These are phyloP conservation scores for Turnera subulata DNA, from an alignment of 345 rosid genomes.

Conservation along the genomic window DNA sequence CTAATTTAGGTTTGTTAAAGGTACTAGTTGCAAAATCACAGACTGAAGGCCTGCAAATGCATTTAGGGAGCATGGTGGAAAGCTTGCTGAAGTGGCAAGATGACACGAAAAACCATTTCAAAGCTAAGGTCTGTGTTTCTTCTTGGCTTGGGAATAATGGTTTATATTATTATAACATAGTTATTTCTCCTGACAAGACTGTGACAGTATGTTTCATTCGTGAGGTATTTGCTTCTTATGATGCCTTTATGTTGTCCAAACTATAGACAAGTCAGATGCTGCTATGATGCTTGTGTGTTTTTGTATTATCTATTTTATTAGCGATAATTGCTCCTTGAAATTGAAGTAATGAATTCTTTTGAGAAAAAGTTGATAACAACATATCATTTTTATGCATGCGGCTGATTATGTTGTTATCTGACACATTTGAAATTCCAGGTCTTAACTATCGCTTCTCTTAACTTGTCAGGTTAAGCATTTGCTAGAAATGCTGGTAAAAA, in stretches of 20 bases:
- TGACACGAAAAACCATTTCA: conserved; percentile 74
- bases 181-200: background rate
- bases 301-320: no score
- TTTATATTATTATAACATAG: background rate
- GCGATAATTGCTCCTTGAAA: no score
- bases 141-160: background rate
- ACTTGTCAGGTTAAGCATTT: conserved; percentile 70
- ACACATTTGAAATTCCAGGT: background rate
- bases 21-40: conserved; percentile 93
- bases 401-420: no score
- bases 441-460: background rate
- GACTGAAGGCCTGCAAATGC: conserved; percentile 66
- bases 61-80: conserved; percentile 68
- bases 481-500: conserved; percentile 89
- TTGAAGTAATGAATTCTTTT: no score
- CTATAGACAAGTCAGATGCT: background rate
- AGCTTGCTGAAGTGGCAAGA: conserved; percentile 90
- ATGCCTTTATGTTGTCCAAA: background rate
- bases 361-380: no score
- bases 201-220: no score
- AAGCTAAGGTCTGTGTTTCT: conserved; percentile 80
- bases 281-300: no score
- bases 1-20: conserved; percentile 82
- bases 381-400: no score
- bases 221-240: no score